These are phyloP conservation scores for Populus hybrid DNA, from an alignment of 441 rosid species.

Conservation along the genomic window DNA sequence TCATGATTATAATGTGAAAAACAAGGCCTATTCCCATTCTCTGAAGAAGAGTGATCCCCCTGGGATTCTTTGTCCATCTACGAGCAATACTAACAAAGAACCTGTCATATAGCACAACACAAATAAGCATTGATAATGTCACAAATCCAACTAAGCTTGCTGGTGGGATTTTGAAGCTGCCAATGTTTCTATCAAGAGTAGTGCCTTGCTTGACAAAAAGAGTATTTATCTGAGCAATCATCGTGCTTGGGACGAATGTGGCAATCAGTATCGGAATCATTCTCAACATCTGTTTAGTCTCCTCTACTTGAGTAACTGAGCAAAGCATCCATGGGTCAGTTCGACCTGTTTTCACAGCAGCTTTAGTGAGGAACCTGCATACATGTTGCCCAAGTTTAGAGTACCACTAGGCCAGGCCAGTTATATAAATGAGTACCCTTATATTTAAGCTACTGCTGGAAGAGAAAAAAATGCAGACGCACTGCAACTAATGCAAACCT, in stretches of 20 bases:
- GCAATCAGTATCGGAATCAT: conserved; percentile 69
- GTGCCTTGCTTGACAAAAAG: conserved; percentile 89
- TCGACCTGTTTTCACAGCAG: conserved; percentile 53
- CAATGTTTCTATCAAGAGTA: conserved; percentile 56
- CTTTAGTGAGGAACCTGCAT: conserved; percentile 66
- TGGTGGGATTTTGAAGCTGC: conserved; percentile 67
- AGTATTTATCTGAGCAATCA: conserved; percentile 65
- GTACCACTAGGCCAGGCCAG: neutral
- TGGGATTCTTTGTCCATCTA: conserved; percentile 59
- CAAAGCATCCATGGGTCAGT: conserved; percentile 58
- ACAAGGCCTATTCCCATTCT: conserved; percentile 74
- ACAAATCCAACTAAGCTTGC: conserved; percentile 70
- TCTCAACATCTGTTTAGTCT: conserved; percentile 81
- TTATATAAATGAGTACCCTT: too few species aligned
- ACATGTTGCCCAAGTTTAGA: neutral
- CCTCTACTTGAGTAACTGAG: conserved; percentile 81
- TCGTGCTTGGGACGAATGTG: conserved; percentile 70
- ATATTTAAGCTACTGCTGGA: neutral
- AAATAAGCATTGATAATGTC: conserved; percentile 65
- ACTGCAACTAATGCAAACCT: conserved; percentile 35
- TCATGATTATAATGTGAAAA: conserved; percentile 64
- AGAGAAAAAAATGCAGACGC: neutral
- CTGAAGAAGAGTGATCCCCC: conserved; percentile 80
- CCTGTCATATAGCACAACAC: conserved; percentile 62
- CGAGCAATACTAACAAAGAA: conserved; percentile 36